Evolutionary conservation across 2,329 filamentous ascomycete genomes (phyloP).

Genomic region (Thermoascus crustaceus): DNA sequence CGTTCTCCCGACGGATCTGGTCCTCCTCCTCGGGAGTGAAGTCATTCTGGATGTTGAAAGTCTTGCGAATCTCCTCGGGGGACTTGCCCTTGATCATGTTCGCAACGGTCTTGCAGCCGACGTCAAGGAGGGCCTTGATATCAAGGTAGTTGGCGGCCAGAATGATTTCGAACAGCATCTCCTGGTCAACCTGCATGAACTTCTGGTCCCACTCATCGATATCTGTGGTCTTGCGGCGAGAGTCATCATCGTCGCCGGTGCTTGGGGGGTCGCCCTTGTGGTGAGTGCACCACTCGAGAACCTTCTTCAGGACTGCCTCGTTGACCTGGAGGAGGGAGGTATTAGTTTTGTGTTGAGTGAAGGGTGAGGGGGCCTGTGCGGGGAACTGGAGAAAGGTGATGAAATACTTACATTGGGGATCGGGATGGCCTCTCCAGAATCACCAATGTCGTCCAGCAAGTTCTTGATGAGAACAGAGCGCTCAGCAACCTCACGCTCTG

Average conservation of each 20-base stretch:
- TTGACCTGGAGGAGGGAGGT: constrained; percentile 66
- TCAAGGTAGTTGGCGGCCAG: constrained; percentile 97
- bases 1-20: constrained; percentile 86
- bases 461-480: constrained; percentile 96
- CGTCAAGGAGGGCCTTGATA: constrained; percentile 95
- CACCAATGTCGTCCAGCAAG: constrained; percentile 88
- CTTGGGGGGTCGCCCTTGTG: constrained; percentile 84
- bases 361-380: not conserved
- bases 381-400: not conserved
- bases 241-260: constrained; percentile 78
- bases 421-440: constrained; percentile 52
- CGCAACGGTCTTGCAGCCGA: constrained; percentile 97
- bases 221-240: constrained; percentile 95
- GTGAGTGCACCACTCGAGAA: constrained; percentile 96
- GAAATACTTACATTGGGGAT: constrained; percentile 54
- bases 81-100: constrained; percentile 99
- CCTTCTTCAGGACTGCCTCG: constrained; percentile 87
- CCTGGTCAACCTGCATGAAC: constrained; percentile 99
- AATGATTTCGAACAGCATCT: constrained; percentile 99
- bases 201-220: constrained; percentile 99
- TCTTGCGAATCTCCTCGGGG: constrained; percentile 97
- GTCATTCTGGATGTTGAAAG: constrained; percentile 99
- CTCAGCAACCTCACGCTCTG: constrained; percentile 77
- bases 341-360: too few relatives aligned
- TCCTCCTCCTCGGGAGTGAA: constrained; percentile 99